phyloP scores from a whole-genome alignment of 169 alveolate species.

The Cryptosporidium meleagridis region DNA sequence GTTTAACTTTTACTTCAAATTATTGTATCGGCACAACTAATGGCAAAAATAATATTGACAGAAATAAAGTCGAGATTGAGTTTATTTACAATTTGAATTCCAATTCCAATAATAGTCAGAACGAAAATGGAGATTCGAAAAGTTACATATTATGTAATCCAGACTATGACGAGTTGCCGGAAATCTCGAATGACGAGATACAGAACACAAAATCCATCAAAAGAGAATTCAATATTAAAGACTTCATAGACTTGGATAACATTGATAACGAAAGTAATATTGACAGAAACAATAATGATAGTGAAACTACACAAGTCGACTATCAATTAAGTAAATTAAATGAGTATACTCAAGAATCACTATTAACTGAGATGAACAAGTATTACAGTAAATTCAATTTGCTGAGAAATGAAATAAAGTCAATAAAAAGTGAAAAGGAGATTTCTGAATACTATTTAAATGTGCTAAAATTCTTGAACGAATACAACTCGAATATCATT shows the following conservation, averaged over 20 bases:
- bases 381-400: not conserved
- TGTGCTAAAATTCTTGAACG: constrained; percentile 7
- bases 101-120: not conserved
- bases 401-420: not conserved
- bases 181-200: not conserved
- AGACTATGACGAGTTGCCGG: constrained; percentile 40
- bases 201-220: not conserved
- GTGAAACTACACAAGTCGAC: not conserved
- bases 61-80: not conserved
- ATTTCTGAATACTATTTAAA: constrained; percentile 21
- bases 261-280: not conserved
- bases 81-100: not conserved
- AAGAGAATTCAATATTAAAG: not conserved
- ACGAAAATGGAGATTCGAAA: not conserved
- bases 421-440: not conserved
- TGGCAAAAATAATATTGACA: not conserved
- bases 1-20: not conserved
- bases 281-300: not conserved
- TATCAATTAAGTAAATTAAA: constrained; percentile 6
- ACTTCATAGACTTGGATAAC: not conserved
- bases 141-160: constrained; percentile 1
- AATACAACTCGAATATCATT: not conserved
- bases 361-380: not conserved
- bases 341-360: not conserved
- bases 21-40: not conserved